phyloP scores from a whole-genome alignment of 2,329 filamentous ascomycete genomes.

The Pseudogymnoascus sp. region DNA sequence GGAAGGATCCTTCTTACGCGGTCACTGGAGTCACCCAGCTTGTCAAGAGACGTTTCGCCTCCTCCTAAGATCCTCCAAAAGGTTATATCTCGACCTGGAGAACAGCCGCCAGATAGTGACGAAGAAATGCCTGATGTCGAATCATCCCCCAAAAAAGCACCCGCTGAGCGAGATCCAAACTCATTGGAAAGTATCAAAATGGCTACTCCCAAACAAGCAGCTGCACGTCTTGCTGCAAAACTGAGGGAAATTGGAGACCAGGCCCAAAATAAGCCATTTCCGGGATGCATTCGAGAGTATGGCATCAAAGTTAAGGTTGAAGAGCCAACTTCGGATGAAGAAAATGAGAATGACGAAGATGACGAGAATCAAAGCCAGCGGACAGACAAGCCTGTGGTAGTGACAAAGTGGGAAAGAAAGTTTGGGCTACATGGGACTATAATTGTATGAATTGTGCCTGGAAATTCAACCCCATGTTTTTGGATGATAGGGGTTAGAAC shows the following conservation, averaged over 20 bases:
- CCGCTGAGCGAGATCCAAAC: neutral
- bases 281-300: constrained; percentile 66
- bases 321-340: constrained; percentile 26
- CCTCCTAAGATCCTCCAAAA: neutral
- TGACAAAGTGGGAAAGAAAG: constrained; percentile 51
- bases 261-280: constrained; percentile 53
- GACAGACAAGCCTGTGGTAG: constrained; percentile 40
- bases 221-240: constrained; percentile 21
- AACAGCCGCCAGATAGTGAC: constrained; percentile 12
- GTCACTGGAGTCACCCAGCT: constrained; percentile 22
- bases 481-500: neutral
- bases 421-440: constrained; percentile 60
- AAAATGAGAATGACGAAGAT: neutral
- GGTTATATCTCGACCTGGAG: neutral
- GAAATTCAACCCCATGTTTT: neutral
- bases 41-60: constrained; percentile 14
- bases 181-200: neutral
- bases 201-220: constrained; percentile 12
- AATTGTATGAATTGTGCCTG: constrained; percentile 34
- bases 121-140: neutral
- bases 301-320: constrained; percentile 43
- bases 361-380: neutral
- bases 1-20: constrained; percentile 20
- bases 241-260: constrained; percentile 23
- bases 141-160: neutral